phyloP scores from a whole-genome alignment of 495 filamentous ascomycete species.

The Rhizodiscina lignyota region DNA sequence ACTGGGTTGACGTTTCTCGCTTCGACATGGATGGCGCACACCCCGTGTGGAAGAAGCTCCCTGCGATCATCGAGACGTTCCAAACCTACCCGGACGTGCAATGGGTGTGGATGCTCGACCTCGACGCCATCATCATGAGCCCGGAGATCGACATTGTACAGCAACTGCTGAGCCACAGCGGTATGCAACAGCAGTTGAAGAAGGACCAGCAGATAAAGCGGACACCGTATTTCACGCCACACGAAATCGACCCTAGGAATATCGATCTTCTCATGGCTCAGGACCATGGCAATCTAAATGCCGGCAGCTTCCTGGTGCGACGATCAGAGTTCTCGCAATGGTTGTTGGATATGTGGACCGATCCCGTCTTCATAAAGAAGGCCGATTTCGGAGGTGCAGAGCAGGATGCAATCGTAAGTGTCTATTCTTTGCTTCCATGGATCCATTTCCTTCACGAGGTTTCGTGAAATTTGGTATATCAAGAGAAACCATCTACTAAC shows the following conservation, averaged over 20 bases:
- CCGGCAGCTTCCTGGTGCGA: constrained; percentile 22
- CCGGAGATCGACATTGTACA: constrained; percentile 11
- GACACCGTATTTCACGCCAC: no score
- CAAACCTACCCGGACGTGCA: constrained; percentile 18
- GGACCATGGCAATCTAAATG: constrained; percentile 24
- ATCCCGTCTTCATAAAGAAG: constrained; percentile 17
- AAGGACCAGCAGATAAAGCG: constrained; percentile 2
- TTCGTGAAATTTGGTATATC: no score
- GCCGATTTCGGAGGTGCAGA: constrained; percentile 15
- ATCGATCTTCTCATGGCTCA: constrained; percentile 21
- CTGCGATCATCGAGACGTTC: constrained; percentile 22
- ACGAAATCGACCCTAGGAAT: constrained; percentile 11
- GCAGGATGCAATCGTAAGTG: constrained; percentile 19
- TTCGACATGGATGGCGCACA: constrained; percentile 17
- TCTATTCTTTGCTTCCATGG: no score
- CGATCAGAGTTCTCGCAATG: constrained; percentile 15
- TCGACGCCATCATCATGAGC: constrained; percentile 25
- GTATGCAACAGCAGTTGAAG: constrained; percentile 10
- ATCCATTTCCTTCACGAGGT: no score
- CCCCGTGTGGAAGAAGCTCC: constrained; percentile 21
- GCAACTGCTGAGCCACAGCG: constrained; percentile 15
- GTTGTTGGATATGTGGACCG: constrained; percentile 21
- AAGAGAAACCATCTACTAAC: no score
- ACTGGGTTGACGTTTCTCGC: constrained; percentile 22
- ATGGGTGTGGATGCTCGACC: constrained; percentile 25